These are phyloP conservation scores for Penicillium fuscoglaucum DNA, from an alignment of 2,329 filamentous ascomycete species.

Conservation along the genomic window DNA sequence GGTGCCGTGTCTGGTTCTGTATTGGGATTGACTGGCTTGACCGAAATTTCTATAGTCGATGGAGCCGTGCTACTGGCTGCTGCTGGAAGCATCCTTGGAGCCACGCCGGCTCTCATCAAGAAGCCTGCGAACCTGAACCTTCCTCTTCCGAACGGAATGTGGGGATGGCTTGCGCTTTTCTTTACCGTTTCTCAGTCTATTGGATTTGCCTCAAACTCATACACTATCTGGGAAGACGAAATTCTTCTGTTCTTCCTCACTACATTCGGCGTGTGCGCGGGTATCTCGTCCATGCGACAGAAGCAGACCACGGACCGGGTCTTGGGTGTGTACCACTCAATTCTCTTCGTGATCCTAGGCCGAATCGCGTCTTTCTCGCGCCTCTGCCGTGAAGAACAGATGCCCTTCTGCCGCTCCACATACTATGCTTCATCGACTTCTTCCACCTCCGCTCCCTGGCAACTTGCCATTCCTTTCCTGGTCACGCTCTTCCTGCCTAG, in stretches of 20 bases:
- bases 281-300: constrained; percentile 73
- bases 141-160: constrained; percentile 71
- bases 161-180: constrained; percentile 81
- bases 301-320: constrained; percentile 66
- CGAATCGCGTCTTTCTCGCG: constrained; percentile 83
- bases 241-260: constrained; percentile 89
- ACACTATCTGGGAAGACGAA: constrained; percentile 97
- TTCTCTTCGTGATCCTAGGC: constrained; percentile 76
- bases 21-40: constrained; percentile 24
- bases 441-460: constrained; percentile 90
- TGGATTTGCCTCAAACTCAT: constrained; percentile 96
- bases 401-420: constrained; percentile 92
- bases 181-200: constrained; percentile 86
- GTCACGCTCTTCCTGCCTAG: constrained; percentile 70
- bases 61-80: constrained; percentile 42
- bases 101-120: constrained; percentile 42
- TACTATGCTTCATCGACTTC: constrained; percentile 92
- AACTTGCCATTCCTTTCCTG: constrained; percentile 76
- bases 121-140: constrained; percentile 44
- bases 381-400: constrained; percentile 95
- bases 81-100: constrained; percentile 48
- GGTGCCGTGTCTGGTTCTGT: constrained; percentile 41
- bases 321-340: constrained; percentile 79
- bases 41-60: constrained; percentile 36
- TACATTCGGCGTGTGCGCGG: constrained; percentile 78